A percentile compares a stretch with the other conserved stretches of the same genome.
Conservation (phyloP, 768 basidiomycete genomes). For the Dendrothele bispora region DNA sequence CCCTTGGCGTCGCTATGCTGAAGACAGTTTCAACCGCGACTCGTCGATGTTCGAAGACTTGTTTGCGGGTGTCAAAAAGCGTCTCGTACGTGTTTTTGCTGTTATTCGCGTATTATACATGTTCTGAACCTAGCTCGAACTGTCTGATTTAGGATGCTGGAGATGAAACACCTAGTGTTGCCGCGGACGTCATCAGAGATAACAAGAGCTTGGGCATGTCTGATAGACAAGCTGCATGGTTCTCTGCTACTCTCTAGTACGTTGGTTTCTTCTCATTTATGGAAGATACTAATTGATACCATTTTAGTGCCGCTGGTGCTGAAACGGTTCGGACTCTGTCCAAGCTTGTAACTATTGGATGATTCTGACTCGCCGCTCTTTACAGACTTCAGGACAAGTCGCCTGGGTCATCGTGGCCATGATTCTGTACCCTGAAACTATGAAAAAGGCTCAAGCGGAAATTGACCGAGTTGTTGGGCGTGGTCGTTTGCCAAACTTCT, state of each 20-base stretch:
- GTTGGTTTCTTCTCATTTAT: not conserved
- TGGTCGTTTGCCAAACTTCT: slow-evolving; percentile 15
- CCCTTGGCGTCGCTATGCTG: slow-evolving; percentile 22
- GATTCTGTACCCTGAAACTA: slow-evolving; percentile 15
- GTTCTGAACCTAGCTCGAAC: too few relatives aligned
- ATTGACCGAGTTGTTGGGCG: slow-evolving; percentile 20
- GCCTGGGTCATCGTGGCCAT: slow-evolving; percentile 15
- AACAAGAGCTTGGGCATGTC: too few relatives aligned
- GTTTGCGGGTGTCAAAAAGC: slow-evolving; percentile 10
- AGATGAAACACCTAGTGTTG: slow-evolving; percentile 3
- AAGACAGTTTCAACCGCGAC: slow-evolving; percentile 19
- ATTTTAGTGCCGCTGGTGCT: not conserved
- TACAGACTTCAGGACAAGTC: not conserved
- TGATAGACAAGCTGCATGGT: not conserved
- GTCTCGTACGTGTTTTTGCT: too few relatives aligned
- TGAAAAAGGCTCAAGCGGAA: slow-evolving; percentile 17
- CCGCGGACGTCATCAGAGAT: not conserved
- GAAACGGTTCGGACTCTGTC: not conserved
- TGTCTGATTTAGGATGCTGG: not conserved
- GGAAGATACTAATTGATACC: not conserved
- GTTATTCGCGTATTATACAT: not conserved
- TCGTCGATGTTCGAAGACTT: slow-evolving; percentile 20
- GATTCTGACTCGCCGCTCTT: not conserved
- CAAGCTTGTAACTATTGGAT: not conserved
- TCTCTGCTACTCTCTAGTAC: not conserved